Conservation (phyloP, 495 filamentous ascomycete species). For the Penicillium verhagenii region DNA sequence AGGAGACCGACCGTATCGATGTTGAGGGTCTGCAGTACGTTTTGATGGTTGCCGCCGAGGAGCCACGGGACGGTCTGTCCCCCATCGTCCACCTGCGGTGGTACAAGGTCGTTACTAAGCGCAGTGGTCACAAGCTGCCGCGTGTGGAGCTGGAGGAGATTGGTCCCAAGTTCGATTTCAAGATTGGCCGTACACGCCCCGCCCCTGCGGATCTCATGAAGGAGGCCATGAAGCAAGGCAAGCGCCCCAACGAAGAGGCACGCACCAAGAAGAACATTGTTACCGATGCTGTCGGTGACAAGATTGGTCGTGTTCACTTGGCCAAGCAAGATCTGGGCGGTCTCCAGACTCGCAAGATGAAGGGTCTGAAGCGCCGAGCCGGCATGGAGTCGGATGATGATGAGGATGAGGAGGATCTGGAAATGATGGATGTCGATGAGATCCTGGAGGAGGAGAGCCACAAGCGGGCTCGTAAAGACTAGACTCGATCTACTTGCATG, state of each 20-base stretch:
- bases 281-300: constrained; percentile 90
- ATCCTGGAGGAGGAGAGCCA: constrained; percentile 33
- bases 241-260: constrained; percentile 52
- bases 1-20: constrained; percentile 73
- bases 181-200: constrained; percentile 74
- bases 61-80: constrained; percentile 60
- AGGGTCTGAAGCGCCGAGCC: constrained; percentile 83
- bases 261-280: constrained; percentile 93
- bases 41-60: constrained; percentile 74
- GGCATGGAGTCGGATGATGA: constrained; percentile 51
- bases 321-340: constrained; percentile 84
- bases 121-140: constrained; percentile 80
- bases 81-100: constrained; percentile 78
- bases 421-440: constrained; percentile 36
- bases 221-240: constrained; percentile 85
- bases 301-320: constrained; percentile 89
- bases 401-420: constrained; percentile 43
- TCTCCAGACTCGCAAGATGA: constrained; percentile 98
- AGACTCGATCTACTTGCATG: constrained; percentile 28
- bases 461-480: constrained; percentile 40
- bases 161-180: constrained; percentile 93
- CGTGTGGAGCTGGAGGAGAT: constrained; percentile 93
- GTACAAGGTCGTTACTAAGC: constrained; percentile 81
- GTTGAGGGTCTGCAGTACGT: constrained; percentile 92
- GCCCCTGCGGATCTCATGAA: constrained; percentile 76